Conservation (phyloP, 179 eudicot species). For the Gypsophila paniculata region DNA sequence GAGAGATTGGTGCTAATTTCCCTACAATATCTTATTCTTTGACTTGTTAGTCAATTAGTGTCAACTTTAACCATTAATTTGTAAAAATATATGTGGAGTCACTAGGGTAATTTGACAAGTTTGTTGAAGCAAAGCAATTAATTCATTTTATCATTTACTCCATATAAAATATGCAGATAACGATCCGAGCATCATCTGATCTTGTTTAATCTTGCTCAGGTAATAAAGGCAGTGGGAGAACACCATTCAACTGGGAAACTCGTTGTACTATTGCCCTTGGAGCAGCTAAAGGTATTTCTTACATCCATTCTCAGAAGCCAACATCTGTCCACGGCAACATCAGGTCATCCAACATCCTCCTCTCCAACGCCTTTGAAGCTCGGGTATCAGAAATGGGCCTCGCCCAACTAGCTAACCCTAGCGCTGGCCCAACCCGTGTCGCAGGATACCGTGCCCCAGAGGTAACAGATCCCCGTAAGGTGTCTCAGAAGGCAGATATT, state of each 20-base stretch:
- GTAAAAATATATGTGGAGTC: too few relatives aligned
- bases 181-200: too few relatives aligned
- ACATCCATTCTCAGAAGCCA: constrained; percentile 54
- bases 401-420: constrained; percentile 51
- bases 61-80: too few relatives aligned
- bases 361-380: constrained; percentile 58
- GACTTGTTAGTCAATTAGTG: too few relatives aligned
- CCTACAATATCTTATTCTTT: too few relatives aligned
- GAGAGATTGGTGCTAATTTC: too few relatives aligned
- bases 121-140: too few relatives aligned
- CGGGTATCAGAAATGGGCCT: constrained; percentile 70
- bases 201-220: constrained; percentile 36
- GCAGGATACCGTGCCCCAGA: constrained; percentile 83
- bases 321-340: constrained; percentile 68
- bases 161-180: too few relatives aligned
- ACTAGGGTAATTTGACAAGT: too few relatives aligned
- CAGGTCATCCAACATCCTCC: constrained; percentile 67
- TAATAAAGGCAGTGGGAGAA: constrained; percentile 63
- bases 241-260: constrained; percentile 80
- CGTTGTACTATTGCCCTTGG: constrained; percentile 57
- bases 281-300: constrained; percentile 64
- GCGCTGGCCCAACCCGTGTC: constrained; percentile 50
- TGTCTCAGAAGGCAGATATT: constrained; percentile 71
- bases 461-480: constrained; percentile 57
- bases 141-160: too few relatives aligned